Evolutionary conservation across 225 moss, liverwort and hornwort genomes (phyloP), one percentile per base, ranked within the genome.

Genomic region (Neckera pumila): DNA sequence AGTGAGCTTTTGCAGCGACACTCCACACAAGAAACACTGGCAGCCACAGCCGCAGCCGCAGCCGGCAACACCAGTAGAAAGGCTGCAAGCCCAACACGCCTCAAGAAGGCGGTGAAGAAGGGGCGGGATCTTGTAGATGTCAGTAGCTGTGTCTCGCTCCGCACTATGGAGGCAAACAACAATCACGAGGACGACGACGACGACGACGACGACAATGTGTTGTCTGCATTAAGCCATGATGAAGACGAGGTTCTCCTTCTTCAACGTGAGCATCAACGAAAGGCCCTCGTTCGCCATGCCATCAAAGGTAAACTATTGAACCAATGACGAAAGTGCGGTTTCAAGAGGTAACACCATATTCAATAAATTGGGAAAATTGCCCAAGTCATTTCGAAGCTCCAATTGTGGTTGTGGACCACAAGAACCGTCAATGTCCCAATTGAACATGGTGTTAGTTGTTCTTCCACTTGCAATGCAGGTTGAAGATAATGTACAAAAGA

Each of bases 61-160:
- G 87, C 83, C 17, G 75, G 63, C 25, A 60, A 73, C 17, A 4
- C 74, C 43, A 63, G 85, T 40, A 30, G 87, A 36, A 34, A 33
- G 45, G 76, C 45, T 72, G 86, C 79, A 62, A 76, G 63, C 16
- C 76, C 59, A 79, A 87, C 75, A 22, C 85, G 36, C 28, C 30
- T 38, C 19, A 88, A 88, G 64, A 85, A 85, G 59, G 63, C 36
- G 27, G 80, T 76, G 67, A 80, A 54, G 26, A 79, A 65, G 75
- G 91, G 92, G 40, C 85, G 89, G 51, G 84, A 91, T 60, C 87
- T 92, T 51, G 93, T 91, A 30, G 88, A 92, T 60, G 92, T 93
- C 45, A 92, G 93, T 86, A 93, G 93, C 84, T 93, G 92, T 67
- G 92, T 92, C 83, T 93, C 90, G 30, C 92, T 89, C 45, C 89